phyloP scores from a whole-genome alignment of 495 filamentous ascomycete species.

The Physcia stellaris region DNA sequence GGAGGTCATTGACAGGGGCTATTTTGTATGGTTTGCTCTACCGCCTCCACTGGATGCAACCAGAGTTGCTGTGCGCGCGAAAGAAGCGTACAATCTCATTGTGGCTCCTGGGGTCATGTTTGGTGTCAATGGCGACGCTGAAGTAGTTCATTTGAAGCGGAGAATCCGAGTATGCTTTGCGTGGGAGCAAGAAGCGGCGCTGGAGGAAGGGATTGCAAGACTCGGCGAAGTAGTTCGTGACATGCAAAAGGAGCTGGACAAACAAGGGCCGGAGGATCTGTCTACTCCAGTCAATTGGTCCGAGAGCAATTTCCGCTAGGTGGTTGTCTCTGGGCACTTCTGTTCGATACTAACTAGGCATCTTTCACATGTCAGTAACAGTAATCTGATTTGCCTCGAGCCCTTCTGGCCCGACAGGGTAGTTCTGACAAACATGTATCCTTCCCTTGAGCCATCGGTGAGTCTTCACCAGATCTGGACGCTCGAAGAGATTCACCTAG shows the following conservation, averaged over 20 bases:
- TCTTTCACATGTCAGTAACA: no score
- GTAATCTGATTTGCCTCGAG: no score
- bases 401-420: no score
- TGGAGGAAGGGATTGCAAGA: constrained; percentile 56
- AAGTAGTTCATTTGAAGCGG: constrained; percentile 33
- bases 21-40: constrained; percentile 67
- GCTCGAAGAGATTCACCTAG: no score
- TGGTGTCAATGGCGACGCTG: constrained; percentile 45
- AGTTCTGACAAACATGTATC: no score
- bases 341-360: no score
- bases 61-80: constrained; percentile 39
- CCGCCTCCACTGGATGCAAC: constrained; percentile 35
- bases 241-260: constrained; percentile 4
- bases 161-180: constrained; percentile 57
- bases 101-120: constrained; percentile 54
- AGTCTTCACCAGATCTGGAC: no score
- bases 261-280: no score
- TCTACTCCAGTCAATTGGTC: no score
- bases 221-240: constrained; percentile 30
- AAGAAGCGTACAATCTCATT: constrained; percentile 43
- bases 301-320: no score
- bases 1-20: constrained; percentile 52
- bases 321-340: no score
- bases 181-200: constrained; percentile 54
- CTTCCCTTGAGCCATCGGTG: no score